Conservation (phyloP, 2,329 filamentous ascomycete genomes). For the Clonostachys chloroleuca region DNA sequence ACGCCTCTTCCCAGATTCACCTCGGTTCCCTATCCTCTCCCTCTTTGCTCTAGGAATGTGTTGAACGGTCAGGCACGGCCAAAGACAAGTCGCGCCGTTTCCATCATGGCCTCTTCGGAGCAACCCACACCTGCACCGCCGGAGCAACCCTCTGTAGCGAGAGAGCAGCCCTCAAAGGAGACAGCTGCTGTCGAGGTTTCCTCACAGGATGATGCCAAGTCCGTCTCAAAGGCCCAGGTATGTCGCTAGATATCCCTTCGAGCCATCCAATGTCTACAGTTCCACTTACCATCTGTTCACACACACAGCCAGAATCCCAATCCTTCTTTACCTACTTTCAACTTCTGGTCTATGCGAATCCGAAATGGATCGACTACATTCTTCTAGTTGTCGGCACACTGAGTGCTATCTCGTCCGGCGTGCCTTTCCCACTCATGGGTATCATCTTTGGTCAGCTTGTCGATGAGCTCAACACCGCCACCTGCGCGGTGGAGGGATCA, state of each 20-base stretch:
- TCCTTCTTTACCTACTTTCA: constrained; percentile 33
- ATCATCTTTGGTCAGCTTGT: constrained; percentile 62
- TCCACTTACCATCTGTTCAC: not conserved
- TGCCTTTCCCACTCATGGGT: constrained; percentile 59
- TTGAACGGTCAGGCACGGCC: no score
- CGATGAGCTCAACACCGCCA: constrained; percentile 53
- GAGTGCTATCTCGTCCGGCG: constrained; percentile 51
- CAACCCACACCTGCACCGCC: no score
- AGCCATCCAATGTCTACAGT: not conserved
- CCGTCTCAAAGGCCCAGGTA: constrained; percentile 7
- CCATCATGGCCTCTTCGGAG: no score
- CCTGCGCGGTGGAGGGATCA: constrained; percentile 34
- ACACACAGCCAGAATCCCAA: constrained; percentile 7
- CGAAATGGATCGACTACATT: constrained; percentile 33
- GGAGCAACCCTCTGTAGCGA: no score
- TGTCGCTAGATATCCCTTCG: not conserved
- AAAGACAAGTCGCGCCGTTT: no score
- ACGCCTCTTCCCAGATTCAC: no score
- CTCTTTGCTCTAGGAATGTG: no score
- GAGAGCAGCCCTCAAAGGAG: no score
- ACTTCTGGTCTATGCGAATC: constrained; percentile 38
- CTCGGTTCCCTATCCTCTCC: no score
- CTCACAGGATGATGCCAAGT: not conserved
- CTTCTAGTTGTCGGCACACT: constrained; percentile 34
- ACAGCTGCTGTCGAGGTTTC: not conserved